phyloP scores from a whole-genome alignment of 2,329 filamentous ascomycete species.

The Fusarium kyushuense region DNA sequence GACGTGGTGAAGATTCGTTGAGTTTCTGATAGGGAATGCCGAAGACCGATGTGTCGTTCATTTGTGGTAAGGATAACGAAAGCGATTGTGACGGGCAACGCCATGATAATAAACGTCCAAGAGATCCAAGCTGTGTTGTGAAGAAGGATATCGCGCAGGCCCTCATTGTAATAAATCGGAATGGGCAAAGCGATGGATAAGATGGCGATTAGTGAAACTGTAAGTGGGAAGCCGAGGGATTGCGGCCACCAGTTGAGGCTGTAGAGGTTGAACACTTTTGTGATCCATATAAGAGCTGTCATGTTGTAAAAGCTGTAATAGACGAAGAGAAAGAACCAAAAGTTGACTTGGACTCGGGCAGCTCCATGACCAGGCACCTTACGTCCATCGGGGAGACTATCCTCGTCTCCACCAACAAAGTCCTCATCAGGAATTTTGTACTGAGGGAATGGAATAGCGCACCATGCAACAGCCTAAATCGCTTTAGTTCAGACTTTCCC shows the following conservation, averaged over 20 bases:
- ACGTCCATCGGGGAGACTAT: constrained; percentile 48
- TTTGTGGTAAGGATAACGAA: constrained; percentile 73
- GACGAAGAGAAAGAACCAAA: constrained; percentile 78
- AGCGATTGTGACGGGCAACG: constrained; percentile 74
- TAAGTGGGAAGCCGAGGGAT: constrained; percentile 73
- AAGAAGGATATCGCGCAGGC: constrained; percentile 64
- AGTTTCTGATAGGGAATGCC: constrained; percentile 72
- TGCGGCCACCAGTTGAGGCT: constrained; percentile 78
- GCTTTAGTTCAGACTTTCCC: constrained; percentile 13
- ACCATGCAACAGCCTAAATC: constrained; percentile 70
- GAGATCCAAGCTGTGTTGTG: constrained; percentile 77
- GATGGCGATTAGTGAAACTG: constrained; percentile 70
- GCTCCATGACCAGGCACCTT: constrained; percentile 71
- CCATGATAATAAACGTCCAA: constrained; percentile 78
- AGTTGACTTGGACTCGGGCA: constrained; percentile 73
- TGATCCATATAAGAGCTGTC: constrained; percentile 76
- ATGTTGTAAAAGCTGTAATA: constrained; percentile 78
- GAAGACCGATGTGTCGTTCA: constrained; percentile 71
- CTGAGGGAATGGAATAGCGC: constrained; percentile 73
- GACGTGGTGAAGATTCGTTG: constrained; percentile 75
- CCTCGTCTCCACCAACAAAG: constrained; percentile 55
- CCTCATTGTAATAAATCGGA: constrained; percentile 68
- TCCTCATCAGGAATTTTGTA: constrained; percentile 65
- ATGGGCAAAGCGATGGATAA: constrained; percentile 71
- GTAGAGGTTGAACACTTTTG: constrained; percentile 78